Evolutionary conservation across 345 rosid species (phyloP), one percentile per base, ranked within the genome.

Genomic region (Eucalyptus grandis): DNA sequence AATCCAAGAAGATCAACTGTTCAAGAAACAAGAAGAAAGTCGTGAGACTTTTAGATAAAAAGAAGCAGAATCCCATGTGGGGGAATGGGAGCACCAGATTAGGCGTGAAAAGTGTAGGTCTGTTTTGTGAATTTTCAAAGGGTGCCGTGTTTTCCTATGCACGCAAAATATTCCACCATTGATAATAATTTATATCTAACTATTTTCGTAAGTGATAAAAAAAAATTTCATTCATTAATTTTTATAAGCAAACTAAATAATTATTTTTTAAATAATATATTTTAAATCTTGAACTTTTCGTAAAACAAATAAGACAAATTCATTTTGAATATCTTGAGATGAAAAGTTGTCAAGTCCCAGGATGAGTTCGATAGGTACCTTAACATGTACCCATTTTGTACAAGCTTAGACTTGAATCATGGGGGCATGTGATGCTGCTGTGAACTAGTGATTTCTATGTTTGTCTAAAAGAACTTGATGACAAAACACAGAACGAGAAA

Each of bases 41-140:
- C 3, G 50, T 8, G 89, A 9, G 46, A 13, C 4, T 87, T 46
- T 40, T 21, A 37, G 53, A 87, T 16, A 87, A 31, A 44, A 56
- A 27, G 58, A 88, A 67, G 50, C 40, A 46, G 86, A 14, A 80
- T 26, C 9, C 50, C 43, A 40, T 14, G 53, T 62, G 26, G 88
- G 87, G 22, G 80, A 26, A 30, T 34, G 85, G 51, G 77, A 62
- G 60, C 58, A 53, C 17, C 47, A 77, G 5, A 87, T 44, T 43
- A 87, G 94, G 89, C 92, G 92, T 81, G 91, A 81, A 87, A 87
- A n/a, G 90, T 86, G 93, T 88, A 86, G 30, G 54, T 17, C 30
- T 89, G 91, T 56, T 80, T 85, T 58, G 21, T 47, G 58, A n/a
- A 67, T 49, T 51, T 24, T 34, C 34, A 4, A 24, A 65, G 51